Evolutionary conservation across 192 early-diverging fungal species (phyloP), one percentile per base, ranked within the genome.

Genomic region (Umbelopsis vinacea): DNA sequence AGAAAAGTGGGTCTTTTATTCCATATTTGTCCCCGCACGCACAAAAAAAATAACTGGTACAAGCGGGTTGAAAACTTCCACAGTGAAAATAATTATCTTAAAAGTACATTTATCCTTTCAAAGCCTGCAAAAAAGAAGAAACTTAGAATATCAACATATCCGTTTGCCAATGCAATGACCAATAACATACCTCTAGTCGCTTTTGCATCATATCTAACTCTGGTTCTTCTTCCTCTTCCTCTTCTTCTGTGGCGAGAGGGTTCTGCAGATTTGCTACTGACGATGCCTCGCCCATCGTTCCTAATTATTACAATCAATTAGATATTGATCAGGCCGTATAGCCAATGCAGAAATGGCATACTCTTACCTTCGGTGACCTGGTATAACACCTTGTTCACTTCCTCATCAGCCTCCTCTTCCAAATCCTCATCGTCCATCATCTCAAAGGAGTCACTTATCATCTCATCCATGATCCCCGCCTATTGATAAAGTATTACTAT

Each of bases 401-500:
- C 96, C 22, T 89, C 91, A 50, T 97, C 94, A 0, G 96, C 96
- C 63, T 96, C 97, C 53, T 96, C 95, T 71, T 98, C 97, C 46
- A 97, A 70, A 24, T 92, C 95, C 2, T 93, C 94, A 46, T 97
- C 96, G 50, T 97, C 95, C 71, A 91, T 76, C 60, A 81, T 83
- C 45, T 96, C 96, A 72, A 99, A 86, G 63, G 92, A 88, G 75
- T 97, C 96, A 68, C 91, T 85, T 53, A 97, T 87, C 95, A 97
- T 98, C 79, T 99, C 97, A 76, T 94, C 91, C 67, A 99, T 96
- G 70, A 99, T 88, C 19, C 96, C 96, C 3, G 97, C 95, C 94
- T 95, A 80, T 10, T 66, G 23, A 40, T 23, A 6, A 12, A 12
- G 11, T 43, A 43, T 43, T 43, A 43, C 6, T 43, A 43, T 12